Evolutionary conservation across 805 yeast genomes (phyloP).

Genomic region (Wickerhamomyces queroliae): DNA sequence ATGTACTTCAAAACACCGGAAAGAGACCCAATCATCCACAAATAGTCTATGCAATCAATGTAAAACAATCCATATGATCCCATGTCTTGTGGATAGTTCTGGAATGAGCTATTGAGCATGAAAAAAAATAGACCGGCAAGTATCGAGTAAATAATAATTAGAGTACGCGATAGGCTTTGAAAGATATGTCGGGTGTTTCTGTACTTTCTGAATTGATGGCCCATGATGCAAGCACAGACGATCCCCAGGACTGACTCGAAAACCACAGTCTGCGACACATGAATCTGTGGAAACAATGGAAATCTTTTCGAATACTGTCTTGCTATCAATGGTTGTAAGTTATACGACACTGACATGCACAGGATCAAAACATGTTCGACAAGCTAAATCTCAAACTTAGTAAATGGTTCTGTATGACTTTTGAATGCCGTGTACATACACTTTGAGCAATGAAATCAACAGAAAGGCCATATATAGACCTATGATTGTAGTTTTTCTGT

Average conservation of each 20-base stretch:
- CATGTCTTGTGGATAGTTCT: constrained; percentile 5
- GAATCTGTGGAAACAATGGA: constrained; percentile 27
- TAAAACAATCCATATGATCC: constrained; percentile 28
- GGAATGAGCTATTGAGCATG: constrained; percentile 1
- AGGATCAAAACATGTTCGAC: constrained; percentile 1
- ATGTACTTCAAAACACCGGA: constrained; percentile 22
- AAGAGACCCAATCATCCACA: constrained; percentile 31
- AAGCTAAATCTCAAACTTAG: constrained; percentile 2
- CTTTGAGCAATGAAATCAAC: constrained; percentile 24
- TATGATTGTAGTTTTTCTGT: constrained; percentile 21
- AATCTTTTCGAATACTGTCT: constrained; percentile 26
- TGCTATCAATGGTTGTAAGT: constrained; percentile 6
- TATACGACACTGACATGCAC: neutral
- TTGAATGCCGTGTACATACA: constrained; percentile 5
- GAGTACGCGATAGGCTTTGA: constrained; percentile 30
- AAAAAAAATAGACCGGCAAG: neutral
- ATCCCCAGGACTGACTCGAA: constrained; percentile 14
- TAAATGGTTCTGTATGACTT: neutral
- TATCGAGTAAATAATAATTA: neutral
- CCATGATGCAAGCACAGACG: constrained; percentile 7
- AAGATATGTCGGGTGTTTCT: constrained; percentile 27
- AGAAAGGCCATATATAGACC: constrained; percentile 33
- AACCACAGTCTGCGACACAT: constrained; percentile 19
- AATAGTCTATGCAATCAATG: constrained; percentile 35
- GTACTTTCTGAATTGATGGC: constrained; percentile 24